Evolutionary conservation across 2,329 filamentous ascomycete species (phyloP).

Genomic region (Alternaria arborescens): DNA sequence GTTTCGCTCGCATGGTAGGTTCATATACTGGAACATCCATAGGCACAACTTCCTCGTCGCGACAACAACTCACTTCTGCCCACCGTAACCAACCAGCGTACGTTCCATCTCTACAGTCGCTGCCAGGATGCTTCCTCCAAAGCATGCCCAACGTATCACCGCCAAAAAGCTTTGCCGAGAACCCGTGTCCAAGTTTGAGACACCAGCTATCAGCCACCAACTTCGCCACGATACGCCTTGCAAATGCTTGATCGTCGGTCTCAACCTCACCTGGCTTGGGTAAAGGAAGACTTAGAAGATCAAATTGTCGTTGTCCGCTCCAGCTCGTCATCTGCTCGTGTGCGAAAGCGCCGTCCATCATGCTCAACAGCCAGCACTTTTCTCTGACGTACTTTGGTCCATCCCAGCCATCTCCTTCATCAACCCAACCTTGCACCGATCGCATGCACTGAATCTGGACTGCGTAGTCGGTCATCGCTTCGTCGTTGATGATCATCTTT

Average conservation of each 20-base stretch:
- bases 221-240: slow-evolving; percentile 61
- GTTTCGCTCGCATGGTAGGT: slow-evolving; percentile 24
- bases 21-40: slow-evolving; percentile 26
- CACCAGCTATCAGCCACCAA: slow-evolving; percentile 62
- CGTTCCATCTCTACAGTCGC: slow-evolving; percentile 60
- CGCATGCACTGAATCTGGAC: slow-evolving; percentile 64
- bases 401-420: slow-evolving; percentile 62
- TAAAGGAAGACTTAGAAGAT: slow-evolving; percentile 58
- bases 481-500: slow-evolving; percentile 50
- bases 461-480: slow-evolving; percentile 64
- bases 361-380: slow-evolving; percentile 33
- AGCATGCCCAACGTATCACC: slow-evolving; percentile 61
- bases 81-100: slow-evolving; percentile 65
- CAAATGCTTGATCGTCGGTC: slow-evolving; percentile 57
- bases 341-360: slow-evolving; percentile 29
- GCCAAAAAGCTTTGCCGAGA: slow-evolving; percentile 61
- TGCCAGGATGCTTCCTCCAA: slow-evolving; percentile 61
- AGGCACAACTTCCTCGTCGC: slow-evolving; percentile 35
- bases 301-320: slow-evolving; percentile 60
- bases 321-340: slow-evolving; percentile 61
- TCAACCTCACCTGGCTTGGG: slow-evolving; percentile 53
- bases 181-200: slow-evolving; percentile 65
- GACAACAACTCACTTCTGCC: slow-evolving; percentile 59
- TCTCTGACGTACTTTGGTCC: slow-evolving; percentile 61
- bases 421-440: slow-evolving; percentile 62